A percentile compares a stretch with the other conserved stretches of the same genome.
Conservation (phyloP, 2,329 filamentous ascomycete species). For the Aschersonia sp. region DNA sequence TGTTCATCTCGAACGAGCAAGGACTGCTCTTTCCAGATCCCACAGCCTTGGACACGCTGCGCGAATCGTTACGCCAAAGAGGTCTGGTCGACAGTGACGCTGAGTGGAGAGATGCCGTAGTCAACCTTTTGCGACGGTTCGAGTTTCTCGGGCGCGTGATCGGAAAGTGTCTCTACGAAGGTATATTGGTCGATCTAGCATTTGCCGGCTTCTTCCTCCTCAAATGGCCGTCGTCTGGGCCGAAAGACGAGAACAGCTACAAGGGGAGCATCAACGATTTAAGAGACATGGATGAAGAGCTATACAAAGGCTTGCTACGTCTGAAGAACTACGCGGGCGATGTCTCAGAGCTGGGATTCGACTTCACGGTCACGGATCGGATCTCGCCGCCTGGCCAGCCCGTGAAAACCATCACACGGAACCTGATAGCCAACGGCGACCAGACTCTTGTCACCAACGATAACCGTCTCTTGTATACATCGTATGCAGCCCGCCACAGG, state of each 20-base stretch:
- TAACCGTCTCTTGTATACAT: slow-evolving; percentile 89
- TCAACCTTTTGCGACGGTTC: slow-evolving; percentile 55
- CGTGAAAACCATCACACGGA: slow-evolving; percentile 51
- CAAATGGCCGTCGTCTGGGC: slow-evolving; percentile 74
- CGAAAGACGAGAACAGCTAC: slow-evolving; percentile 53
- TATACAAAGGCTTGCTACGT: slow-evolving; percentile 73
- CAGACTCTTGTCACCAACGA: slow-evolving; percentile 74
- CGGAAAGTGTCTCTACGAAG: slow-evolving; percentile 94
- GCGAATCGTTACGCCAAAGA: slow-evolving; percentile 37
- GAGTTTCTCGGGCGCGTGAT: slow-evolving; percentile 89
- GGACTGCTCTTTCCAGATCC: slow-evolving; percentile 86
- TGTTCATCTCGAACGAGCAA: slow-evolving; percentile 75
- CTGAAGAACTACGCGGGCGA: slow-evolving; percentile 79
- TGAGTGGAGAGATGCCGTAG: slow-evolving; percentile 42
- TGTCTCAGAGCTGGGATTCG: slow-evolving; percentile 55
- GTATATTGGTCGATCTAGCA: slow-evolving; percentile 80
- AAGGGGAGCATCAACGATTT: slow-evolving; percentile 91
- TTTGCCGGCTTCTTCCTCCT: slow-evolving; percentile 94
- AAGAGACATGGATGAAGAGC: slow-evolving; percentile 74
- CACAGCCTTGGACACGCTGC: slow-evolving; percentile 53
- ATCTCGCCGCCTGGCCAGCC: slow-evolving; percentile 30
- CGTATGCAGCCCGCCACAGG: slow-evolving; percentile 76
- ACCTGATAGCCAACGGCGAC: slow-evolving; percentile 64
- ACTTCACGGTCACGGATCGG: slow-evolving; percentile 78
- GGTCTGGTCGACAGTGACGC: slow-evolving; percentile 37